Percentiles rank a stretch among this genome's conserved stretches.
Conservation (phyloP, 2,329 filamentous ascomycete genomes). For the Zymoseptoria brevis region DNA sequence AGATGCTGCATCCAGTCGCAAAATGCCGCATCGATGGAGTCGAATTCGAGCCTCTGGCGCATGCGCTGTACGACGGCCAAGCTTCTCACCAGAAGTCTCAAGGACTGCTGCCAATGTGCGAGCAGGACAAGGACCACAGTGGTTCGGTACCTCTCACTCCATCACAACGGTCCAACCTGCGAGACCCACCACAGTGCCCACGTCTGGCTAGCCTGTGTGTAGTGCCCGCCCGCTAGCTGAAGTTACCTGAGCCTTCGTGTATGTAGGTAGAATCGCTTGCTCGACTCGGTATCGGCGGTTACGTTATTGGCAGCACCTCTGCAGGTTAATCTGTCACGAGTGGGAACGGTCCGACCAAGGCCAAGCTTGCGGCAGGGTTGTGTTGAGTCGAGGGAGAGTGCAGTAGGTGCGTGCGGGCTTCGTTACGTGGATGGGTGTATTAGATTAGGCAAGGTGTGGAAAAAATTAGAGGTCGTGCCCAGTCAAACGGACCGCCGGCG, state of each 20-base stretch:
- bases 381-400: not conserved
- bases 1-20: not conserved
- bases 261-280: not conserved
- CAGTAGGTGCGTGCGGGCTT: not conserved
- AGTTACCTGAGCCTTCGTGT: not conserved
- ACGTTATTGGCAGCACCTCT: conserved; percentile 14
- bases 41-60: not conserved
- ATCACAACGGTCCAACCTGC: not conserved
- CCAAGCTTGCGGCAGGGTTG: conserved; percentile 2
- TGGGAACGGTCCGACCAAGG: conserved; percentile 15
- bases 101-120: not conserved
- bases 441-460: not conserved
- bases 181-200: not conserved
- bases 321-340: not conserved
- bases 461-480: not conserved
- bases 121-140: not conserved
- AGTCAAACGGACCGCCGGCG: not conserved
- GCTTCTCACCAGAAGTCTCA: not conserved
- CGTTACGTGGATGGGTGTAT: not conserved
- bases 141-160: not conserved
- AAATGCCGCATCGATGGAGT: not conserved
- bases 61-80: not conserved
- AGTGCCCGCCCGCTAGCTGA: not conserved
- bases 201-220: not conserved
- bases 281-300: conserved; percentile 10